Evolutionary conservation across 352 stramenopile species (phyloP), one percentile per base, ranked within the genome.

Genomic region (Phytophthora citrophthora): DNA sequence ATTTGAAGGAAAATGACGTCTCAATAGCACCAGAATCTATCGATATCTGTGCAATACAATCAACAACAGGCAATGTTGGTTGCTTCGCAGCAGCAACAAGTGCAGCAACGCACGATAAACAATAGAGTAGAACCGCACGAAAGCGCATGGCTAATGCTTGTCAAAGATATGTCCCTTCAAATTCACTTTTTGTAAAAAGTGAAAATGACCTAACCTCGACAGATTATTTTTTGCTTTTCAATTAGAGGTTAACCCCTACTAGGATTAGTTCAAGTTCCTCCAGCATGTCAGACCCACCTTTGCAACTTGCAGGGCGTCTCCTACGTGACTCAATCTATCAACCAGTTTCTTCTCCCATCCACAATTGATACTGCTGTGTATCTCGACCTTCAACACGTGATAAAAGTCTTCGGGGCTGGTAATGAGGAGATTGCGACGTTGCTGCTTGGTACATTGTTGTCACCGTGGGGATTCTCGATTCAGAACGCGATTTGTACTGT

Each of bases 111-210:
- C 11, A 34, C 15, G 45, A 29, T 10, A 65, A 53, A 16, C 44
- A 53, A 47, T 29, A 61, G 32, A 66, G 7, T 16, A 70, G 12
- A 24, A 53, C 50, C 34, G 11, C 16, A 7, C 40, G 9, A 45
- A 20, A 31, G 15, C 10, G 36, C 64, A 67, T 68, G 15, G 15
- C 13, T 67, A 29, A 70, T 66, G 63, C 56, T 51, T 61, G 52
- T 64, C 64, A 64, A 54, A 57, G 63, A 61, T 61, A 57, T 13
- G 43, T 58, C 62, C 62, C 59, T 34, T 34, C 20, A 20, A 20
- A 20, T 20, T 20, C 20, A 20, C 20, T 2, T 20, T 20, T 20
- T 20, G 20, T 20, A 20, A 20, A 20, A 2, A 20, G 20, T 20
- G 18, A 20, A 20, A 20, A 1, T 20, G 18, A 20, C 20, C 20